Percentiles rank a stretch among this genome's conserved stretches.
phyloP scores from a whole-genome alignment of 257 asterid species.

The Scutellaria baicalensis region DNA sequence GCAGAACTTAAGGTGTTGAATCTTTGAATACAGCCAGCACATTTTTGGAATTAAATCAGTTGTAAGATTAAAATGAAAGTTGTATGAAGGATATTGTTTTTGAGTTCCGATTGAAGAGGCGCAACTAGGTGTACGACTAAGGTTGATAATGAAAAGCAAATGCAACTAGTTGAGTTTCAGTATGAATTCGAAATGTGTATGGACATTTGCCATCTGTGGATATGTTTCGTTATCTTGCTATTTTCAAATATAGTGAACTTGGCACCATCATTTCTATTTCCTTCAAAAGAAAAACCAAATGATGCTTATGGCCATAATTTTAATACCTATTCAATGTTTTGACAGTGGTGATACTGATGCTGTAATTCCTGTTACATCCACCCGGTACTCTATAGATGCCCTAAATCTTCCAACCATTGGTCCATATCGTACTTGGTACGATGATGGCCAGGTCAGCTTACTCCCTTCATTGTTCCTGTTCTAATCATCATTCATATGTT shows the following conservation, averaged over 20 bases:
- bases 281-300: not conserved
- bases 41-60: too few species aligned
- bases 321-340: not conserved
- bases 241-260: too few species aligned
- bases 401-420: conserved; percentile 53
- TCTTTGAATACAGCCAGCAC: not conserved
- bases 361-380: conserved; percentile 88
- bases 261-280: too few species aligned
- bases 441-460: conserved; percentile 72
- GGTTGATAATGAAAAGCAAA: too few species aligned
- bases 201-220: too few species aligned
- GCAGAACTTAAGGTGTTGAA: not conserved
- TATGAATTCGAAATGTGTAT: too few species aligned
- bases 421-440: conserved; percentile 89
- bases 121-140: too few species aligned
- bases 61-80: too few species aligned
- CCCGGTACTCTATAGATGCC: conserved; percentile 77
- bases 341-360: conserved; percentile 92
- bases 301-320: not conserved
- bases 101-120: too few species aligned
- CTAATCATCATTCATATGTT: not conserved
- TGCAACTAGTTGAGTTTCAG: too few species aligned
- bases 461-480: not conserved
- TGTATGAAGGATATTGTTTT: too few species aligned
- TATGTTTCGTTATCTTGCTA: too few species aligned